Evolutionary conservation across 2,329 filamentous ascomycete species (phyloP).

Genomic region (Xylariaceae sp.): DNA sequence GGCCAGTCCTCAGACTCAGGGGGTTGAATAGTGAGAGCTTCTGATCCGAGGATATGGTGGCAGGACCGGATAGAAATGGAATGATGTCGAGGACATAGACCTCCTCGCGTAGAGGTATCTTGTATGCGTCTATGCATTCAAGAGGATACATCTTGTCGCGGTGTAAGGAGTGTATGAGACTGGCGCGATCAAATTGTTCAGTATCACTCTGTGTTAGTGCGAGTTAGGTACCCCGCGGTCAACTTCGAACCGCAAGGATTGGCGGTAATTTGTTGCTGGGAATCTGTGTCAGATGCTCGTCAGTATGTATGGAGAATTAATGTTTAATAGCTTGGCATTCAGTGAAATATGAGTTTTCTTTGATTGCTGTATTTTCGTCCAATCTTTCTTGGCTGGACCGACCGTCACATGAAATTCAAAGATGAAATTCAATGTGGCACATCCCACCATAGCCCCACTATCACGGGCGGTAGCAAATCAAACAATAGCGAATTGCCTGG

Average conservation of each 20-base stretch:
- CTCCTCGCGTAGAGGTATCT: constrained; percentile 36
- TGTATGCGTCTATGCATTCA: constrained; percentile 36
- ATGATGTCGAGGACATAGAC: constrained; percentile 58
- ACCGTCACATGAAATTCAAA: too few relatives aligned
- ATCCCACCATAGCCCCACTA: too few relatives aligned
- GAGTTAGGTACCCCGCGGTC: neutral
- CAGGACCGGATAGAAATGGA: constrained; percentile 48
- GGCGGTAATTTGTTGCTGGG: neutral
- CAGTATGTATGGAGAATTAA: too few relatives aligned
- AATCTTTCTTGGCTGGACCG: too few relatives aligned
- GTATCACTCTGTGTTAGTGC: neutral
- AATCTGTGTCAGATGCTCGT: too few relatives aligned
- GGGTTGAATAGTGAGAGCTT: constrained; percentile 64
- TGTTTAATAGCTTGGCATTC: too few relatives aligned
- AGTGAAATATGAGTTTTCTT: too few relatives aligned
- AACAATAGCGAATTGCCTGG: too few relatives aligned
- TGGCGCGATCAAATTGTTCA: neutral
- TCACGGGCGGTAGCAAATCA: too few relatives aligned
- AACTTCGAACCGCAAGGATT: neutral
- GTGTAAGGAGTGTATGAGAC: neutral
- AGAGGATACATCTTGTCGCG: constrained; percentile 40
- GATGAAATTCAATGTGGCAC: too few relatives aligned
- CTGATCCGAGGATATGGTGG: constrained; percentile 67
- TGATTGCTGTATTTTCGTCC: too few relatives aligned
- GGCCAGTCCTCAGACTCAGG: constrained; percentile 46